Evolutionary conservation across 306 rosid species (phyloP).

Genomic region (Heteromeles arbutifolia): DNA sequence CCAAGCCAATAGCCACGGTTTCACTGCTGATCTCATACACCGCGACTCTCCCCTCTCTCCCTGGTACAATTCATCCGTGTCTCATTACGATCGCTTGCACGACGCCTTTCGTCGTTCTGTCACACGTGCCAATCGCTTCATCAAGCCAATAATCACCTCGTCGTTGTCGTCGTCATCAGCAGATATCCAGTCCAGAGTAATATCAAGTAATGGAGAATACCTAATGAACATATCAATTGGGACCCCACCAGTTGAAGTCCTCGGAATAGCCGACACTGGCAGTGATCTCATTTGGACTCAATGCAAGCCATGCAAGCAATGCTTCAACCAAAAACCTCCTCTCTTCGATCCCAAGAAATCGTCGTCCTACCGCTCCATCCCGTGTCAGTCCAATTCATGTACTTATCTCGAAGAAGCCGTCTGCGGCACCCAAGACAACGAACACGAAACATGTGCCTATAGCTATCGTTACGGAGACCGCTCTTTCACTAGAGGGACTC

Average conservation of each 20-base stretch:
- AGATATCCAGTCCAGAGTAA: slow-evolving; percentile 13
- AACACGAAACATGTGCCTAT: slow-evolving; percentile 14
- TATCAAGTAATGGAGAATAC: slow-evolving; percentile 36
- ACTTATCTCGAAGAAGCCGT: neutral
- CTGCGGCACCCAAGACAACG: neutral
- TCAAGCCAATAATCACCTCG: neutral
- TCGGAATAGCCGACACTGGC: slow-evolving; percentile 56
- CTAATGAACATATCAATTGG: slow-evolving; percentile 46
- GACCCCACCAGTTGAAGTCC: slow-evolving; percentile 33
- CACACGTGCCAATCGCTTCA: slow-evolving; percentile 10
- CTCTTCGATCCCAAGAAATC: slow-evolving; percentile 39
- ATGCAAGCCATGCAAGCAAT: slow-evolving; percentile 44
- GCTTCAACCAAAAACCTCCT: slow-evolving; percentile 41
- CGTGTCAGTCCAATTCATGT: slow-evolving; percentile 27
- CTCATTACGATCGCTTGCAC: slow-evolving; percentile 22
- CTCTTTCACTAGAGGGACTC: slow-evolving; percentile 34
- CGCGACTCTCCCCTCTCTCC: slow-evolving; percentile 53
- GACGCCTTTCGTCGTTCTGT: slow-evolving; percentile 44
- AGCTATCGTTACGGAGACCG: slow-evolving; percentile 33
- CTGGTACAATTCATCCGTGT: slow-evolving; percentile 20
- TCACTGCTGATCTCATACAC: slow-evolving; percentile 33
- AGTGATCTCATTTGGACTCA: slow-evolving; percentile 66
- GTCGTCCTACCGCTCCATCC: slow-evolving; percentile 24
- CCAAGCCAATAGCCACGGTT: neutral
- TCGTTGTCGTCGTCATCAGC: neutral